Conservation (phyloP, 2,329 filamentous ascomycete genomes). For the Chaetomium sp. region DNA sequence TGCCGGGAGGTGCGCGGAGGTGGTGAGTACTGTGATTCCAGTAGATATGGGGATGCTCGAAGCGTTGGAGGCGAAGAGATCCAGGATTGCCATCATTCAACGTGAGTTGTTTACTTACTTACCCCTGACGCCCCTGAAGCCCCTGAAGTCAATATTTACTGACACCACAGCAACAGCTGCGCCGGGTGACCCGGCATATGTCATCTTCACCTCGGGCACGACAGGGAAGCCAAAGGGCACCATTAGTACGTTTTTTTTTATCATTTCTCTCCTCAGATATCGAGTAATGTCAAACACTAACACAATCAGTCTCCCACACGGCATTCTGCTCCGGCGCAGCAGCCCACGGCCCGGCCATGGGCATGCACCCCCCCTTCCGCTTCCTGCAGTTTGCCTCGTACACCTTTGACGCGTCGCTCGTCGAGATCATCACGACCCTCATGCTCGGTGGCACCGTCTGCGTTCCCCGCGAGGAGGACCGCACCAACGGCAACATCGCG, state of each 20-base stretch:
- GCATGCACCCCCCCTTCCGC: slow-evolving; percentile 17
- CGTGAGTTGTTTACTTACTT: neutral
- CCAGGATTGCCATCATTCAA: too few relatives aligned
- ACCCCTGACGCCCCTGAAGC: neutral
- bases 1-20: slow-evolving; percentile 7
- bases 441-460: slow-evolving; percentile 35
- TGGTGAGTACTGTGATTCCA: slow-evolving; percentile 1
- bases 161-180: neutral
- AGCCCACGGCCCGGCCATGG: slow-evolving; percentile 17
- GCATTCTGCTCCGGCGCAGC: slow-evolving; percentile 24
- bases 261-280: slow-evolving; percentile 1
- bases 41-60: slow-evolving; percentile 9
- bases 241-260: slow-evolving; percentile 12
- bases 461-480: slow-evolving; percentile 34
- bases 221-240: slow-evolving; percentile 45
- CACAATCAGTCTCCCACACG: slow-evolving; percentile 11
- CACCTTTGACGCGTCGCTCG: slow-evolving; percentile 36
- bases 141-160: neutral
- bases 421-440: slow-evolving; percentile 35
- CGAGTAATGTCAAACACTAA: neutral
- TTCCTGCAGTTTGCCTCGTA: slow-evolving; percentile 30
- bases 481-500: slow-evolving; percentile 30
- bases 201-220: slow-evolving; percentile 49
- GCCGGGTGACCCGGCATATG: slow-evolving; percentile 23
- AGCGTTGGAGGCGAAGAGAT: neutral